phyloP scores from a whole-genome alignment of 768 basidiomycete species.

The Mycena crocata region DNA sequence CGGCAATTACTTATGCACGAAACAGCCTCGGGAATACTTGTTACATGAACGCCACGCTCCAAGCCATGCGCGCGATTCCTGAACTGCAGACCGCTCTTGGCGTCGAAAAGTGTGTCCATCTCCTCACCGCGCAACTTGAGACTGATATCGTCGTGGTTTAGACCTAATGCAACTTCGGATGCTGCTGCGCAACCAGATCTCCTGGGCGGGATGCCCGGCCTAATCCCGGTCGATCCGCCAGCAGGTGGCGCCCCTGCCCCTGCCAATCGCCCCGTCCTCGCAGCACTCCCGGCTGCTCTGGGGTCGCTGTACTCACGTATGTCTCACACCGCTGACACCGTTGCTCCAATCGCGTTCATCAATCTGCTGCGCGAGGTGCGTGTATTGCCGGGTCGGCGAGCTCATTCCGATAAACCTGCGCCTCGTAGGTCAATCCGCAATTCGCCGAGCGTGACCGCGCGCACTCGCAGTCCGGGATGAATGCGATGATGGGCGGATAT shows the following conservation, averaged over 20 bases:
- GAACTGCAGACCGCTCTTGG: constrained; percentile 83
- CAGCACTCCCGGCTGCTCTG: constrained; percentile 62
- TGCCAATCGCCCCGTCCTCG: constrained; percentile 50
- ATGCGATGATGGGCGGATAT: constrained; percentile 54
- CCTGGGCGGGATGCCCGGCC: constrained; percentile 16
- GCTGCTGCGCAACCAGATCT: not conserved
- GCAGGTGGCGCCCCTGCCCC: constrained; percentile 35
- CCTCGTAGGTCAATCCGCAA: constrained; percentile 79
- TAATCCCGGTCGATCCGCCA: constrained; percentile 3
- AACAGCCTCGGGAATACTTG: constrained; percentile 90
- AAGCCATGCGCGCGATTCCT: constrained; percentile 93
- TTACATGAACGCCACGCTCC: constrained; percentile 96
- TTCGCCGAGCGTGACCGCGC: constrained; percentile 80
- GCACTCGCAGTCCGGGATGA: constrained; percentile 50
- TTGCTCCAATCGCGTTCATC: constrained; percentile 79
- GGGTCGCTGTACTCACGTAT: constrained; percentile 80
- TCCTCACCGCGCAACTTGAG: not conserved
- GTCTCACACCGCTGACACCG: constrained; percentile 78
- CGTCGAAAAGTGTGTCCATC: constrained; percentile 55
- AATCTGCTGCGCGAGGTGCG: constrained; percentile 69
- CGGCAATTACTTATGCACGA: not conserved
- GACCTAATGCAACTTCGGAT: constrained; percentile 1
- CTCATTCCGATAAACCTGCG: not conserved
- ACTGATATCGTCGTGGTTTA: not conserved
- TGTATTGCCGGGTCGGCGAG: not conserved